Conservation (phyloP, 441 rosid species). For the Bocquillonia castaneifolia region DNA sequence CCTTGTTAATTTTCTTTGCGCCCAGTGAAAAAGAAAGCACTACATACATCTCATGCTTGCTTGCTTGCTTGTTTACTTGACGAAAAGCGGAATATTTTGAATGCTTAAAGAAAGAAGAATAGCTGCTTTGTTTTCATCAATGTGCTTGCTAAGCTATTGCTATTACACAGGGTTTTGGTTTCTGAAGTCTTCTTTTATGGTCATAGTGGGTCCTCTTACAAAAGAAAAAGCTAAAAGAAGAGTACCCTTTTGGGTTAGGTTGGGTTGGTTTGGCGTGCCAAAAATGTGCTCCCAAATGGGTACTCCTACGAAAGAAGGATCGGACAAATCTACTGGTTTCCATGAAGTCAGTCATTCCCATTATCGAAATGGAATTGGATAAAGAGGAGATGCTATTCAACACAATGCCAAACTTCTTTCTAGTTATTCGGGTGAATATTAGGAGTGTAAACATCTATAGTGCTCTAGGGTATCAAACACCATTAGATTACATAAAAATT, state of each 20-base stretch:
- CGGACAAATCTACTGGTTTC: constrained; percentile 6
- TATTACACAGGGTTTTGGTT: no score
- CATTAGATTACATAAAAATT: no score
- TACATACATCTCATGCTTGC: constrained; percentile 1
- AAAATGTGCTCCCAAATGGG: background rate
- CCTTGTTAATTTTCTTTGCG: constrained; percentile 6
- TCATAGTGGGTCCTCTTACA: constrained; percentile 15
- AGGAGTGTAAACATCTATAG: no score
- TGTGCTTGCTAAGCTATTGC: no score
- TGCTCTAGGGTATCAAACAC: no score
- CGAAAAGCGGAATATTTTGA: background rate
- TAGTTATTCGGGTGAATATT: background rate
- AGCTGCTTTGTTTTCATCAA: background rate
- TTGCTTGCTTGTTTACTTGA: constrained; percentile 17
- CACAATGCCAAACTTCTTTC: constrained; percentile 10
- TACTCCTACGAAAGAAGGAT: background rate
- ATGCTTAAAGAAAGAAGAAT: background rate
- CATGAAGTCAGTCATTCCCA: background rate
- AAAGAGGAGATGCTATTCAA: background rate
- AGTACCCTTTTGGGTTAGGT: background rate
- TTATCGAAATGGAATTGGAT: background rate
- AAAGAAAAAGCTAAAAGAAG: background rate
- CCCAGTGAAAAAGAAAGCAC: constrained; percentile 6
- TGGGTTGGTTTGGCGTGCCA: constrained; percentile 19
- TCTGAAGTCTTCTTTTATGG: no score